Evolutionary conservation across 2,329 filamentous ascomycete genomes (phyloP), one percentile per base, ranked within the genome.

Genomic region (Trichoderma brevicompactum): DNA sequence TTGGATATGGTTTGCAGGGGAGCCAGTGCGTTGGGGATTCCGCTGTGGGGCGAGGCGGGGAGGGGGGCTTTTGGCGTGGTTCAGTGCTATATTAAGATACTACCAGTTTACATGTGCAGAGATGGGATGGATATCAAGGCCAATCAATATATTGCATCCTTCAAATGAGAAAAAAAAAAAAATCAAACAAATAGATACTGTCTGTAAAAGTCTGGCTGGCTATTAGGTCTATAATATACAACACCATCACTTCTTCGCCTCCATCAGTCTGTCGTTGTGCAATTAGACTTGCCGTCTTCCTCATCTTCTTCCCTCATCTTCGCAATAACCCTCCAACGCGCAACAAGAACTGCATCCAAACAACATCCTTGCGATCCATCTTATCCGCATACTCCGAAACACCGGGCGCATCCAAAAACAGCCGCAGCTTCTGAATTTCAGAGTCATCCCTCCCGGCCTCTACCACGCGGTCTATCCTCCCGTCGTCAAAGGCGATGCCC

Each of bases 401-500:
- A 19, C 65, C 52, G 38, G 64, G 59, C 4, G 66, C 64, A 10
- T 55, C 41, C 32, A 72, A 23, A 50, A 72, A 72, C 12, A 70
- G 58, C 48, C 83, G 79, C 43, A 89, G 75, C 70, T 80, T 81
- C 36, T 78, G 76, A n/a, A 89, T 71, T 71, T 89, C 87, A 43
- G 77, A 77, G 23, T 76, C 75, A 69, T 89, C 86, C 23, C 76
- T 76, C 2, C 75, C 78, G 49, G 79, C 78, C 65, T 84, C 76
- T 1, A 89, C 84, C 15, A 85, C 85, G 1, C 87, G 79, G 73
- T 89, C 79, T 63, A 89, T 80, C 38, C 74, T 76, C 0, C 87
- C 87, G 28, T 85, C 80, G 71, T 89, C 87, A 74, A 87, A 89
- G 2, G 86, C 86, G 71, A 85, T 86, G 0, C 86, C 87, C 72